phyloP scores from a whole-genome alignment of 1,284 basidiomycete species.

The Naganishia sp. region DNA sequence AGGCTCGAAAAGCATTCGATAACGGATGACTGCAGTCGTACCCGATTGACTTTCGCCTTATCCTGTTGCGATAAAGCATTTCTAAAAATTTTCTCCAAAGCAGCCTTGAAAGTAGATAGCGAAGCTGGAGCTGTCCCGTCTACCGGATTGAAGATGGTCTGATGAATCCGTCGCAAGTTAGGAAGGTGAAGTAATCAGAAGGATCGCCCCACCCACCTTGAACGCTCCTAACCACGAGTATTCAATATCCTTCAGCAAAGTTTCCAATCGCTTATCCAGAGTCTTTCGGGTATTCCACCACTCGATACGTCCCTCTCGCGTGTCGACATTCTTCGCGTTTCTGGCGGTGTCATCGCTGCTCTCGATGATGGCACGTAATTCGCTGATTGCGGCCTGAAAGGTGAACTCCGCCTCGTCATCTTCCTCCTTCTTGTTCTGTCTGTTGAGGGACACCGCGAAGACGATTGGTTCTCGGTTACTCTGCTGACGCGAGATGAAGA shows the following conservation, averaged over 20 bases:
- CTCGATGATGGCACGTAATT: slow-evolving; percentile 76
- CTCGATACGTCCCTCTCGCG: slow-evolving; percentile 54
- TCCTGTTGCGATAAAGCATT: slow-evolving; percentile 62
- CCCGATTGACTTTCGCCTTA: slow-evolving; percentile 62
- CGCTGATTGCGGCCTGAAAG: slow-evolving; percentile 70
- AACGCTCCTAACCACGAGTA: slow-evolving; percentile 96
- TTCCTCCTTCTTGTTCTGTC: slow-evolving; percentile 76
- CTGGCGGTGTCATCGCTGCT: slow-evolving; percentile 75
- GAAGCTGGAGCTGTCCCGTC: slow-evolving; percentile 57
- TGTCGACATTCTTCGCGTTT: slow-evolving; percentile 66
- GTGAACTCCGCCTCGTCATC: slow-evolving; percentile 72
- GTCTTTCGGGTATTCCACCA: slow-evolving; percentile 85
- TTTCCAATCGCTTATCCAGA: slow-evolving; percentile 74
- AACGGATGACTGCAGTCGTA: slow-evolving; percentile 66
- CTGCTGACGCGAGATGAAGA: slow-evolving; percentile 81
- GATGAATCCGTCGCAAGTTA: slow-evolving; percentile 12
- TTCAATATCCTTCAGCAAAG: slow-evolving; percentile 81
- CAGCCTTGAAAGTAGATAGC: slow-evolving; percentile 62
- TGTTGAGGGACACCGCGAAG: slow-evolving; percentile 80
- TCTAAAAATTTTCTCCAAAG: slow-evolving; percentile 74
- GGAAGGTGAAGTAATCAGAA: slow-evolving; percentile 1
- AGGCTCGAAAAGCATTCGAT: slow-evolving; percentile 85
- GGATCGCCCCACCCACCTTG: slow-evolving; percentile 64
- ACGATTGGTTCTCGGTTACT: slow-evolving; percentile 67
- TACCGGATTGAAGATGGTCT: slow-evolving; percentile 71